phyloP scores from a whole-genome alignment of 78 protist genomes.

The Dictyostelium brefeldianum region DNA sequence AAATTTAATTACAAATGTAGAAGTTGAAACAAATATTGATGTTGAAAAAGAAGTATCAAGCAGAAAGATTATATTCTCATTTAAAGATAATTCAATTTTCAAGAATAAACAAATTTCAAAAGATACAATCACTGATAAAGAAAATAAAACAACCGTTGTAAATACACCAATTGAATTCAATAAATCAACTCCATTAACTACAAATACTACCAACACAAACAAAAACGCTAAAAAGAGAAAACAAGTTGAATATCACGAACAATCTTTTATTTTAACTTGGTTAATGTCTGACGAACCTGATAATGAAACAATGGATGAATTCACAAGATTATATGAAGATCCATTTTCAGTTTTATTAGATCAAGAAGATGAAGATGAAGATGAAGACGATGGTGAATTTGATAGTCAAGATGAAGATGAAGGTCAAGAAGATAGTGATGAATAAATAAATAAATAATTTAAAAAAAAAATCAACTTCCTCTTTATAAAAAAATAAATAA shows the following conservation, averaged over 20 bases:
- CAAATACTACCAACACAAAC: not conserved
- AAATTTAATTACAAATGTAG: not conserved
- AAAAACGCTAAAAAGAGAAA: constrained; percentile 28
- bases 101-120: constrained; percentile 4
- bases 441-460: constrained; percentile 10
- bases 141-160: not conserved
- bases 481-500: too few species aligned
- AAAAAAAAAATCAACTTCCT: too few species aligned
- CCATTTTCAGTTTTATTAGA: constrained; percentile 21
- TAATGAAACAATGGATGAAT: not conserved
- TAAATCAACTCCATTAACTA: not conserved
- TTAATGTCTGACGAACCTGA: not conserved
- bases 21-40: not conserved
- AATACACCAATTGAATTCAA: not conserved
- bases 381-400: not conserved
- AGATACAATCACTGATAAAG: not conserved
- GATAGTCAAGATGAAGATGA: not conserved
- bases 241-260: not conserved
- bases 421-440: constrained; percentile 9
- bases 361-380: not conserved
- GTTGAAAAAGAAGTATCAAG: not conserved
- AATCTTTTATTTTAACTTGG: not conserved
- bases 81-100: constrained; percentile 22
- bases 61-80: not conserved
- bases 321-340: constrained; percentile 21